phyloP scores from a whole-genome alignment of 495 filamentous ascomycete genomes.

The Penicillium herquei region DNA sequence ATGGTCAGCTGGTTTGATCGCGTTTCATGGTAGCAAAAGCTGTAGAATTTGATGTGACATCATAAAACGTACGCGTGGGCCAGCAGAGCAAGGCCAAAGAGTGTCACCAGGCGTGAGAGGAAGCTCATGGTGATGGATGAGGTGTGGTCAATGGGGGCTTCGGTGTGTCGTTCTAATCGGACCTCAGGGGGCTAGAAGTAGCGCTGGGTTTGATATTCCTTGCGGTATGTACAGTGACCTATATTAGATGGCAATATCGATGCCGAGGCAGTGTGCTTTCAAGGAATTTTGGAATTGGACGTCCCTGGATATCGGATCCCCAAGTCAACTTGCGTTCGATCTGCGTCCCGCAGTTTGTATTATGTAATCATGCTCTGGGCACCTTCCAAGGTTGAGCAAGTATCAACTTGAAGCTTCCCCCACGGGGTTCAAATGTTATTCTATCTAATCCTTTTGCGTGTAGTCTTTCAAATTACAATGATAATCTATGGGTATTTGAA shows the following conservation, averaged over 20 bases:
- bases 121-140: constrained; percentile 55
- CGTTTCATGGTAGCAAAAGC: not conserved
- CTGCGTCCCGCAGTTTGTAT: constrained; percentile 5
- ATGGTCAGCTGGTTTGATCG: not conserved
- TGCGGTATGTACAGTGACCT: too few species aligned
- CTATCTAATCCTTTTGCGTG: too few species aligned
- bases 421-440: too few species aligned
- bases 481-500: too few species aligned
- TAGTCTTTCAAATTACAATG: too few species aligned
- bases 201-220: too few species aligned
- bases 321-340: not conserved
- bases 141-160: not conserved
- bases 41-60: too few species aligned
- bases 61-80: constrained; percentile 64
- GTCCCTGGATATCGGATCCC: not conserved
- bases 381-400: not conserved
- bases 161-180: not conserved
- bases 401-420: too few species aligned
- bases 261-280: too few species aligned
- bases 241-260: too few species aligned
- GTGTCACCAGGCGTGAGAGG: constrained; percentile 60
- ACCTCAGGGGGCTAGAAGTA: not conserved
- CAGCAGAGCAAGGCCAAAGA: constrained; percentile 64
- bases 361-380: not conserved
- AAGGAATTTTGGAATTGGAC: not conserved